Percentiles rank a stretch among this genome's conserved stretches.
Evolutionary conservation across 176 grass and related monocot genomes (phyloP).

Genomic region (Aegilops tauschii): DNA sequence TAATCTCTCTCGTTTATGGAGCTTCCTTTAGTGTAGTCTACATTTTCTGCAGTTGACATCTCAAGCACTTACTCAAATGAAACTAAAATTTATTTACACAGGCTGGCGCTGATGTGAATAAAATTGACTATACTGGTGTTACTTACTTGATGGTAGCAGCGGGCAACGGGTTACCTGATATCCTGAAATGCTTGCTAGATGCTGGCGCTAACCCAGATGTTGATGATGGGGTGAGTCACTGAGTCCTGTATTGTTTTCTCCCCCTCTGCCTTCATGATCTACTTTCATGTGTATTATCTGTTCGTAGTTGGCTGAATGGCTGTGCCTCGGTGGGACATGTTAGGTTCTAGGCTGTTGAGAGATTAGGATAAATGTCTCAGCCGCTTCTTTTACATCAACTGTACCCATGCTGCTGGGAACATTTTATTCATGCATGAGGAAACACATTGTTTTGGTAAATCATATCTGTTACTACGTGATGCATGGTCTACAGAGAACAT

Average conservation of each 20-base stretch:
- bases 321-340: no score
- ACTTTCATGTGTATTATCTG: no score
- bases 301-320: no score
- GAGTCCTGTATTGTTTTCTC: neutral
- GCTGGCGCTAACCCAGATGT: conserved; percentile 15
- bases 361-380: no score
- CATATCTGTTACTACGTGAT: no score
- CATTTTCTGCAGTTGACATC: neutral
- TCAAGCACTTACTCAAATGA: neutral
- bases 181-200: conserved; percentile 21
- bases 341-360: no score
- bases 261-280: no score
- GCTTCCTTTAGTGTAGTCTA: neutral
- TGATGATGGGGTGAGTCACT: neutral
- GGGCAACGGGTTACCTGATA: neutral
- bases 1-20: neutral
- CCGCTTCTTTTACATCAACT: no score
- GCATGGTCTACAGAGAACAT: no score
- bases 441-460: no score
- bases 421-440: no score
- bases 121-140: neutral
- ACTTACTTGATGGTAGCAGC: conserved; percentile 6
- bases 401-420: no score
- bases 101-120: conserved; percentile 11
- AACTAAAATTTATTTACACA: conserved; percentile 1